These are phyloP conservation scores for Cenococcum geophilum DNA, from an alignment of 495 filamentous ascomycete species.

Conservation along the genomic window DNA sequence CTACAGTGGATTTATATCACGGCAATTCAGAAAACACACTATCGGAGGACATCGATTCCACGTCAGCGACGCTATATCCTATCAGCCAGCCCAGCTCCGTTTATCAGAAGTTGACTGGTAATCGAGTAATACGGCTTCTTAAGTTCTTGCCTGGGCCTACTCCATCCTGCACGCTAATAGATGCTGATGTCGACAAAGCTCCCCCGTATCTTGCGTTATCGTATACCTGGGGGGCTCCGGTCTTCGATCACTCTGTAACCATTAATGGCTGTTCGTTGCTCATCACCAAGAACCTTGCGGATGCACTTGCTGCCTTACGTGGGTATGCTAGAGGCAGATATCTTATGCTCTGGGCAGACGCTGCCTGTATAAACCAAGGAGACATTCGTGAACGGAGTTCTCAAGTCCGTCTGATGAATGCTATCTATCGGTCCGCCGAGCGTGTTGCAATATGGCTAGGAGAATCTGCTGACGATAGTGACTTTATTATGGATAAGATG, in stretches of 20 bases:
- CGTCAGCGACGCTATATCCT: background rate
- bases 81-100: background rate
- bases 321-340: background rate
- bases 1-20: too few species aligned
- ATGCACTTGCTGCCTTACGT: background rate
- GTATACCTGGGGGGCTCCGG: background rate
- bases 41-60: background rate
- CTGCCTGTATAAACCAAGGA: constrained; percentile 21
- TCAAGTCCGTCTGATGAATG: constrained; percentile 29
- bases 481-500: too few species aligned
- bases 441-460: constrained; percentile 31
- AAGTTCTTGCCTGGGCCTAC: background rate
- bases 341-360: constrained; percentile 4
- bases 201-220: background rate
- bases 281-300: background rate
- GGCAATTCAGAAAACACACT: background rate
- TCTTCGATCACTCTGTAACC: background rate
- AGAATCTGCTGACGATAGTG: background rate
- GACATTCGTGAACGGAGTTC: constrained; percentile 27
- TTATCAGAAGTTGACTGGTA: background rate
- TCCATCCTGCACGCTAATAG: background rate
- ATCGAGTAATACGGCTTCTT: background rate
- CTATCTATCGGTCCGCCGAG: constrained; percentile 28
- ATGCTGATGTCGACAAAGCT: background rate
- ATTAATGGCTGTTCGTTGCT: background rate